Evolutionary conservation across 805 yeast genomes (phyloP).

Genomic region (fission yeast (Schizosaccharomyces pombe)): ASM294v3 CU329670.1:1945501-1946000

Average conservation of each 20-base stretch:
- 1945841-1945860: background rate
- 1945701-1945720: background rate
- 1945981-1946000: background rate
- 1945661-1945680: background rate
- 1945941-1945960: background rate
- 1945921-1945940: background rate
- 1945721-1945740: background rate
- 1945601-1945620: constrained; percentile 1
- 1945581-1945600: background rate
- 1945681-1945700: background rate
- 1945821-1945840: background rate
- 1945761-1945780: background rate
- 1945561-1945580: background rate
- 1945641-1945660: background rate
- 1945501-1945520: background rate
- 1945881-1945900: background rate
- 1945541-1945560: background rate
- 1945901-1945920: background rate
- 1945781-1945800: background rate
- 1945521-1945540: background rate
- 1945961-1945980: background rate
- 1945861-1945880: background rate
- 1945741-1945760: background rate
- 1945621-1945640: background rate
- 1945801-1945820: background rate